phyloP scores from a whole-genome alignment of 345 rosid species.

The Linum lewisii region DNA sequence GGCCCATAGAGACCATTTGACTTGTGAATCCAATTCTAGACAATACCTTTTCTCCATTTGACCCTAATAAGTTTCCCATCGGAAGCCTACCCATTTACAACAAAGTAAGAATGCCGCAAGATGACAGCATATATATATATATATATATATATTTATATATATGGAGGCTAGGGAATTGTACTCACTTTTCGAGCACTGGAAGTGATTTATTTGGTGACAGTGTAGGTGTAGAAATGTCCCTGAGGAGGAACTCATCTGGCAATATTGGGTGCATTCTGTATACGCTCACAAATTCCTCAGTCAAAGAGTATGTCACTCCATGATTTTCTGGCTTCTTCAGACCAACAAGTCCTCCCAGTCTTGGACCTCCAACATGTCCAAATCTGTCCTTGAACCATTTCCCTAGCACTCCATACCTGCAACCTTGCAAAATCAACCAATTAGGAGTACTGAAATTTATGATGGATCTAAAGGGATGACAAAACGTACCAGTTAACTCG shows the following conservation, averaged over 20 bases:
- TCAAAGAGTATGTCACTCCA: constrained; percentile 53
- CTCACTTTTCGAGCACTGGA: constrained; percentile 26
- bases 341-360: constrained; percentile 44
- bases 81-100: constrained; percentile 19
- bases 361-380: constrained; percentile 38
- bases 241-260: constrained; percentile 34
- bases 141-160: too few species aligned
- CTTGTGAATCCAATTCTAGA: constrained; percentile 32
- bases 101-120: background rate
- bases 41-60: constrained; percentile 28
- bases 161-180: too few species aligned
- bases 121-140: background rate
- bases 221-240: constrained; percentile 17
- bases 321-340: constrained; percentile 34
- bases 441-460: too few species aligned
- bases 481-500: constrained; percentile 40
- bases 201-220: constrained; percentile 34
- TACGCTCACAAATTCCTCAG: constrained; percentile 55
- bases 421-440: too few species aligned
- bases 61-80: constrained; percentile 30
- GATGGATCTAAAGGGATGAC: too few species aligned
- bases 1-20: constrained; percentile 58
- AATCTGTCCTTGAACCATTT: constrained; percentile 49
- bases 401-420: constrained; percentile 49
- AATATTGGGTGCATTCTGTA: constrained; percentile 51